Percentiles rank a stretch among this genome's conserved stretches.
Conservation (phyloP, 441 rosid genomes). For the Mallotus japonicus region DNA sequence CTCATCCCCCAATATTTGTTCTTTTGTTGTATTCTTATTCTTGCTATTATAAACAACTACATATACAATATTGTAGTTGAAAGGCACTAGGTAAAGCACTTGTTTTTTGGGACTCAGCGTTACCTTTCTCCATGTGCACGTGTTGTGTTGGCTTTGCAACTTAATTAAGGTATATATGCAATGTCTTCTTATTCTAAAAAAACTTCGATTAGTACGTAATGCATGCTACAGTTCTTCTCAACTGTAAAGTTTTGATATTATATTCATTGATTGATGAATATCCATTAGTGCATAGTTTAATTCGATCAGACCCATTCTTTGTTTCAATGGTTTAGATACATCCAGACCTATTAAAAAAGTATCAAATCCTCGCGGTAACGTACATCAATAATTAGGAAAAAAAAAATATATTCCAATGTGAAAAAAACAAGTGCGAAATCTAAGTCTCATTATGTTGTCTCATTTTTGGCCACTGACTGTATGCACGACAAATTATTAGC, state of each 20-base stretch:
- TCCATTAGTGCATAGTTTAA: not conserved
- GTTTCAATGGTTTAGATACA: too few relatives aligned
- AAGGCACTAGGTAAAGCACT: slow-evolving; percentile 17
- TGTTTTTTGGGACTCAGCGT: not conserved
- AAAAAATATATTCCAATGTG: not conserved
- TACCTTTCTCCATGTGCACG: slow-evolving; percentile 15
- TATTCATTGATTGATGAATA: not conserved
- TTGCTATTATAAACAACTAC: not conserved
- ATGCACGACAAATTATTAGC: slow-evolving; percentile 12
- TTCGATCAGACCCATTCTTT: too few relatives aligned
- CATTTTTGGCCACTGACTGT: slow-evolving; percentile 25
- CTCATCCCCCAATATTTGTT: not conserved
- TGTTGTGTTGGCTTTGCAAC: slow-evolving; percentile 14
- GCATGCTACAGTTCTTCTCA: too few relatives aligned
- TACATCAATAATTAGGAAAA: slow-evolving; percentile 15
- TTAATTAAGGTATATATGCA: not conserved
- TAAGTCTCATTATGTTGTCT: slow-evolving; percentile 21
- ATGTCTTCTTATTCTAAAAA: not conserved
- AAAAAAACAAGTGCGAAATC: slow-evolving; percentile 11
- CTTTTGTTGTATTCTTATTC: not conserved
- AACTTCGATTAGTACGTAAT: too few relatives aligned
- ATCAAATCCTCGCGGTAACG: slow-evolving; percentile 3
- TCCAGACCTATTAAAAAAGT: not conserved
- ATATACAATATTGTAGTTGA: not conserved
- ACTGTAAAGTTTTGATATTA: not conserved